Base-by-base conservation (phyloP, 2,329 filamentous ascomycete genomes). In the Hypoxylon sp. region DNA sequence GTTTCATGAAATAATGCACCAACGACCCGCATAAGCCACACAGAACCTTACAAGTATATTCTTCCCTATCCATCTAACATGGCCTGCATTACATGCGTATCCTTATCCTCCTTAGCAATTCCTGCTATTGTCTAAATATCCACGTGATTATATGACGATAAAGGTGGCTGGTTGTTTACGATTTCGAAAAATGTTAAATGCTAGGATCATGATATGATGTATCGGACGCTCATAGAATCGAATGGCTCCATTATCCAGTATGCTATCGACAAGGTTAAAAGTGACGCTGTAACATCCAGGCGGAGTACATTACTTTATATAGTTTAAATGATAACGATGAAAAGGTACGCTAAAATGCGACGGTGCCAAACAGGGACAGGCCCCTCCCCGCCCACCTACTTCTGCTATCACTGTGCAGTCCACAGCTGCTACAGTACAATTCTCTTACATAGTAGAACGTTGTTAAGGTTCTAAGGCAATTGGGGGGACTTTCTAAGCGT, bases 1-100 rank as follows among this genome's bases (percentile, higher is more conserved):
- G 65, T 71, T 71, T 71, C 65, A 70, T 60, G 50, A 53, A 58
- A 63, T 60, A 65, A 66, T 68, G 62, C 62, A 61, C 49, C 55
- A 50, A 41, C 48, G 21, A 43, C 38, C 48, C 17, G 60, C 43
- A 65, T 38, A 41, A 60, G 59, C 41, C 63, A 61, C 53, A 48
- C 28, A 46, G 38, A 32, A 58, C 11, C 49, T 56, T 64, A 30
- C 25, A 58, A 48, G 21, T 46, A 38, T 19, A 45, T 28, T 23
- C 25, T 9, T 49, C 49, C 43, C 11, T 32, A 60, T 60, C 19
- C 34, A 30, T 50, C 50, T 25, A 36, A 63, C 23, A 48, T 65
- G 43, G 60, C 25, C 19, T 43, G 38, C 38, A 43, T 43, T 43
- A 11, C 7, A 11, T 19, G 17, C 17, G 17, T 11, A 43, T 48